Evolutionary conservation across 2,329 filamentous ascomycete genomes (phyloP).

Genomic region (Mycosphaerella sp.): DNA sequence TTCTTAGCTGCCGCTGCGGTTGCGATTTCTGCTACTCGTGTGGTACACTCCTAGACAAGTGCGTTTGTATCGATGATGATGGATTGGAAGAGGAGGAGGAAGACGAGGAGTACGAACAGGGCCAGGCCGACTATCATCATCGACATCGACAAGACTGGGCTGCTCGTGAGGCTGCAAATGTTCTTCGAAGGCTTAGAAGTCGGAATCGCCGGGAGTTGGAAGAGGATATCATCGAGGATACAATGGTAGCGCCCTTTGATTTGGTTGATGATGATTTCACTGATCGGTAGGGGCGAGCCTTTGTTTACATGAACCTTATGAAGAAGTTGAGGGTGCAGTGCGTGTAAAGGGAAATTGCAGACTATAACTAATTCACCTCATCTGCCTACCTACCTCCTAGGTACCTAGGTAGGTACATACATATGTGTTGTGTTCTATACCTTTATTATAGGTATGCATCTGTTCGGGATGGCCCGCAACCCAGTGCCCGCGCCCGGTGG

Average conservation of each 20-base stretch:
- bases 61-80: slow-evolving; percentile 3
- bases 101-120: background rate
- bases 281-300: background rate
- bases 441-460: background rate
- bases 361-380: no score
- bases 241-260: slow-evolving; percentile 6
- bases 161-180: background rate
- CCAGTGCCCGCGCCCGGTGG: background rate
- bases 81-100: slow-evolving; percentile 7
- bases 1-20: slow-evolving; percentile 8
- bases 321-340: background rate
- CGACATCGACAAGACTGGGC: background rate
- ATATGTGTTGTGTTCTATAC: no score
- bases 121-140: no score
- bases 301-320: background rate
- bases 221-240: slow-evolving; percentile 15
- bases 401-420: background rate
- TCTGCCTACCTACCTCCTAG: no score
- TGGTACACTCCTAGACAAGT: slow-evolving; percentile 3
- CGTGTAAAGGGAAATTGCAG: no score
- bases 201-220: slow-evolving; percentile 1
- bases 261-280: slow-evolving; percentile 1
- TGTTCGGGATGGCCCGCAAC: background rate
- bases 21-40: slow-evolving; percentile 15
- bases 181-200: background rate